These are phyloP conservation scores for Pseudoscleropodium purum DNA, from an alignment of 225 moss, liverwort and hornwort species.

Conservation along the genomic window DNA sequence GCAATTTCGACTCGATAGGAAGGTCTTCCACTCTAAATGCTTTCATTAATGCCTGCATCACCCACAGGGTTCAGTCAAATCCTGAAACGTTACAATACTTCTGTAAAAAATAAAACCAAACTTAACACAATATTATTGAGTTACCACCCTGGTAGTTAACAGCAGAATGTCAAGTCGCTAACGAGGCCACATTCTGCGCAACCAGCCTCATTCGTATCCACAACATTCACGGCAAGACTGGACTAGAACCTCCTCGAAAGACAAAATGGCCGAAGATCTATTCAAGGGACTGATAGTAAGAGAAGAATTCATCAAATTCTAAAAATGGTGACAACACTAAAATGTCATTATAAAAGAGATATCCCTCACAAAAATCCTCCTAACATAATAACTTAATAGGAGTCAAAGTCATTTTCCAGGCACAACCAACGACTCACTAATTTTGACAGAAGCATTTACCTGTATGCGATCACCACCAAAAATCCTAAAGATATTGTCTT, in stretches of 20 bases:
- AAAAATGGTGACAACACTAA: neutral
- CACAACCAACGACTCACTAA: neutral
- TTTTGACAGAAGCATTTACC: slow-evolving; percentile 28
- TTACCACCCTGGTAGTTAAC: neutral
- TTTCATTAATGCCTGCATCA: slow-evolving; percentile 86
- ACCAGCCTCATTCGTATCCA: neutral
- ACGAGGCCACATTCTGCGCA: neutral
- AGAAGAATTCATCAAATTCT: neutral
- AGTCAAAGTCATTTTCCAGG: neutral
- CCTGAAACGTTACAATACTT: neutral
- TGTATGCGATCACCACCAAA: slow-evolving; percentile 98
- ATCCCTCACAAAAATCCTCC: neutral
- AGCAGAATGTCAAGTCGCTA: neutral
- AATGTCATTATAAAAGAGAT: neutral
- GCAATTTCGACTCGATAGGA: slow-evolving; percentile 98
- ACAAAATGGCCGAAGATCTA: neutral
- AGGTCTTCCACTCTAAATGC: slow-evolving; percentile 97
- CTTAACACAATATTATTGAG: neutral
- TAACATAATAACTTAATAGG: neutral
- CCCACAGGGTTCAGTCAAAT: neutral
- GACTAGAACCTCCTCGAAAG: neutral
- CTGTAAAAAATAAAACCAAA: neutral
- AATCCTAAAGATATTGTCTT: slow-evolving; percentile 95
- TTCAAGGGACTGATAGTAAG: neutral
- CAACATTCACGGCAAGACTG: neutral